phyloP scores from a whole-genome alignment of 2,329 filamentous ascomycete species.

The Scytalidium sp. region DNA sequence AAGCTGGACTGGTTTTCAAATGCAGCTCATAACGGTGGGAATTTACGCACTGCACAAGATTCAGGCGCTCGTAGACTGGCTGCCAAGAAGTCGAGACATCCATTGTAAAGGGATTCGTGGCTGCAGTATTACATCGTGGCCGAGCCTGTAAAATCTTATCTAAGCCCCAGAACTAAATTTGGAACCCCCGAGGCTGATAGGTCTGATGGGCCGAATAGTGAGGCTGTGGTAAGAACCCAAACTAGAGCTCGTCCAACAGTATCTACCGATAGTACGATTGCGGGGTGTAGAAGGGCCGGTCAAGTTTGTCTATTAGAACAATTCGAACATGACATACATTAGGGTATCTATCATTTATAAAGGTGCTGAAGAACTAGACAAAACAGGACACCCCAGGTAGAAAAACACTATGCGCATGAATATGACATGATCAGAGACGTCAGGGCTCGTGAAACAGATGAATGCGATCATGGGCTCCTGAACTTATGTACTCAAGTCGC shows the following conservation, averaged over 20 bases:
- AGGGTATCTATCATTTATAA: not conserved
- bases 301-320: no score
- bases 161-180: not conserved
- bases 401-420: no score
- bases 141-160: not conserved
- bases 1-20: no score
- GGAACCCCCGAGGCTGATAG: not conserved
- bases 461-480: not conserved
- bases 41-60: no score
- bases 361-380: not conserved
- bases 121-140: not conserved
- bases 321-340: no score
- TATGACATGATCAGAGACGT: not conserved
- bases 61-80: no score
- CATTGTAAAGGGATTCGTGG: no score
- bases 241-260: not conserved
- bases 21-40: no score
- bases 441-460: not conserved
- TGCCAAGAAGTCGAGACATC: no score
- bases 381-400: not conserved
- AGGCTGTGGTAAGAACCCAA: not conserved
- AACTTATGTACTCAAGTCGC: not conserved
- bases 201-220: no score
- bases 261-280: not conserved
- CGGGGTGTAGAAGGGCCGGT: no score